These are phyloP conservation scores for Trichopus zeylanicus DNA, from an alignment of 116 monocot species.

Conservation along the genomic window DNA sequence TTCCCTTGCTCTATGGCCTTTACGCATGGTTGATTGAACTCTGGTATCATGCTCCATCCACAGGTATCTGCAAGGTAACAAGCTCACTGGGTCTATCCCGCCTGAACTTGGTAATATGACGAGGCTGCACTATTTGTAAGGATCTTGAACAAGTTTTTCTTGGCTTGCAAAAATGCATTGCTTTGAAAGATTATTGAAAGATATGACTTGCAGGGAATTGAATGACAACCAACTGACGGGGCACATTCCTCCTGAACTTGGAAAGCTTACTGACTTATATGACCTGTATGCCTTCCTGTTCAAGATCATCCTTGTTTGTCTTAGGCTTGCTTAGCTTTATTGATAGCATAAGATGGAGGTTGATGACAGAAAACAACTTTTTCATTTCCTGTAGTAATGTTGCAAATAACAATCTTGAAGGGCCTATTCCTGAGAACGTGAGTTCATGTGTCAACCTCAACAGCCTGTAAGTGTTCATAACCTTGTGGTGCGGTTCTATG, in stretches of 20 bases:
- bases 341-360: neutral
- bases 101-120: slow-evolving; percentile 95
- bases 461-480: slow-evolving; percentile 53
- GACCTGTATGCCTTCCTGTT: slow-evolving; percentile 60
- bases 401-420: slow-evolving; percentile 87
- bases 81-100: slow-evolving; percentile 68
- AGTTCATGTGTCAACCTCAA: slow-evolving; percentile 86
- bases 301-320: neutral
- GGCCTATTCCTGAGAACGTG: slow-evolving; percentile 78
- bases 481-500: neutral
- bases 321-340: neutral
- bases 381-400: slow-evolving; percentile 61
- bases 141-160: neutral
- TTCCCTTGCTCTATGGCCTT: neutral
- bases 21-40: no score
- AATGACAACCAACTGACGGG: slow-evolving; percentile 83
- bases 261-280: slow-evolving; percentile 71
- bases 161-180: neutral
- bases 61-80: slow-evolving; percentile 89
- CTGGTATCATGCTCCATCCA: no score
- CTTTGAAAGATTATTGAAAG: neutral
- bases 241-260: slow-evolving; percentile 74
- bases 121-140: slow-evolving; percentile 85
- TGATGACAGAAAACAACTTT: neutral
- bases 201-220: slow-evolving; percentile 61